Evolutionary conservation across 2,329 filamentous ascomycete species (phyloP).

Genomic region (Ophiocordyceps polyrhachis-furcata): DNA sequence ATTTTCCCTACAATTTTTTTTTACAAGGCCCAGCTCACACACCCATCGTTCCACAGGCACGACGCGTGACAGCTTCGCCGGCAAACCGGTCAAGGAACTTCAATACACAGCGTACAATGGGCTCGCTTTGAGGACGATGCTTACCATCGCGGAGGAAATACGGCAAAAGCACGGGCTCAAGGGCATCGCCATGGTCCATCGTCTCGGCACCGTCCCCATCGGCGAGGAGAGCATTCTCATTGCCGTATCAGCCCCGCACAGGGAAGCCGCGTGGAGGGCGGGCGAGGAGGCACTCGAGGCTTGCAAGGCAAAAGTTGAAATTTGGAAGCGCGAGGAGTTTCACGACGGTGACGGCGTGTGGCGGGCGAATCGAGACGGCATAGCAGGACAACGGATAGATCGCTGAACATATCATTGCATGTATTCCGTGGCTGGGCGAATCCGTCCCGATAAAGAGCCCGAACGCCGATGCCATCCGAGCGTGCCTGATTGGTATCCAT

Average conservation of each 20-base stretch:
- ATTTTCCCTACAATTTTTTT: neutral
- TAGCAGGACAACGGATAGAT: constrained; percentile 29
- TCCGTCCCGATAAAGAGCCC: no score
- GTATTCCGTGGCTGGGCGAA: no score
- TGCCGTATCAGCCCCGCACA: constrained; percentile 66
- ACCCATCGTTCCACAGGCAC: constrained; percentile 31
- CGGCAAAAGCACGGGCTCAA: constrained; percentile 43
- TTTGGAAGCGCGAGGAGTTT: constrained; percentile 92
- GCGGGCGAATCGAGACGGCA: constrained; percentile 72
- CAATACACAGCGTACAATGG: constrained; percentile 58
- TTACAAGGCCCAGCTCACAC: neutral
- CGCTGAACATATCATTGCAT: constrained; percentile 1
- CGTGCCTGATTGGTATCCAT: neutral
- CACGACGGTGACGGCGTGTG: constrained; percentile 59
- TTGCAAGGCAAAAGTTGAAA: constrained; percentile 74
- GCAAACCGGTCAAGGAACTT: constrained; percentile 54
- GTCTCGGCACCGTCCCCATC: constrained; percentile 69
- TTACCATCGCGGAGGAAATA: constrained; percentile 40
- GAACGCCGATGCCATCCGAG: no score
- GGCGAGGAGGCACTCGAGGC: constrained; percentile 79
- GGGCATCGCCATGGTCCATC: constrained; percentile 64
- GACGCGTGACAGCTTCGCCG: constrained; percentile 56
- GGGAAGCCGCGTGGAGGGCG: constrained; percentile 68
- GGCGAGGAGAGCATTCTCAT: constrained; percentile 90
- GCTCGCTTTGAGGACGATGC: constrained; percentile 50